phyloP scores from a whole-genome alignment of 1,284 basidiomycete genomes.

The Lignosus rhinocerotis region DNA sequence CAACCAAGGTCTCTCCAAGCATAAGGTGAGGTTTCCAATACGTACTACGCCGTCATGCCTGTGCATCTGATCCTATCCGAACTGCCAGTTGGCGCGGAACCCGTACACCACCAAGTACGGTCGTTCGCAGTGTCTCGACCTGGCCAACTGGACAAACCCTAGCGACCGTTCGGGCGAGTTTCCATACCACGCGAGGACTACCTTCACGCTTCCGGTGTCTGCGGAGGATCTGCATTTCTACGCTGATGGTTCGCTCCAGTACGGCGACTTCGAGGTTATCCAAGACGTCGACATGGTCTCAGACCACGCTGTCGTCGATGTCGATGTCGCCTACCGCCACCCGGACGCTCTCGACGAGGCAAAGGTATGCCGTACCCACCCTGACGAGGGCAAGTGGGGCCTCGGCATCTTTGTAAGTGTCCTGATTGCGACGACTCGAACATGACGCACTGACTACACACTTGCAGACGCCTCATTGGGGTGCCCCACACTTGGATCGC shows the following conservation, averaged over 20 bases:
- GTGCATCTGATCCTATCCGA: background rate
- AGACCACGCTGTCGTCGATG: slow-evolving; percentile 23
- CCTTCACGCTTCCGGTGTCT: background rate
- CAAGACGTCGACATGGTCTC: slow-evolving; percentile 14
- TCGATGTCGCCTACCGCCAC: slow-evolving; percentile 22
- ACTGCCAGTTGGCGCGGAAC: background rate
- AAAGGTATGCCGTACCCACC: slow-evolving; percentile 26
- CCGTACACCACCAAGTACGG: background rate
- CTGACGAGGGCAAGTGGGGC: slow-evolving; percentile 24
- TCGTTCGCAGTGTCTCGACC: background rate
- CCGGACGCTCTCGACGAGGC: slow-evolving; percentile 21
- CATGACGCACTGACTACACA: background rate
- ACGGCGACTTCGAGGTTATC: slow-evolving; percentile 26
- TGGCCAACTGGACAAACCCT: slow-evolving; percentile 5
- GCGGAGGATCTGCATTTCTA: slow-evolving; percentile 13
- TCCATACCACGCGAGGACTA: background rate
- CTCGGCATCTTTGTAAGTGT: slow-evolving; percentile 33
- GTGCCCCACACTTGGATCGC: slow-evolving; percentile 3
- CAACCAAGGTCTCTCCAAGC: background rate
- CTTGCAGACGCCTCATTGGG: slow-evolving; percentile 19
- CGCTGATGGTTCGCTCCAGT: slow-evolving; percentile 23
- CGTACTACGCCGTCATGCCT: too few relatives aligned
- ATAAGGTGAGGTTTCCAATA: background rate
- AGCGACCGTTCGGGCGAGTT: background rate
- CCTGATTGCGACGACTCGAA: background rate